Evolutionary conservation across 441 rosid genomes (phyloP).

Genomic region (Flueggea neowawraea): DNA sequence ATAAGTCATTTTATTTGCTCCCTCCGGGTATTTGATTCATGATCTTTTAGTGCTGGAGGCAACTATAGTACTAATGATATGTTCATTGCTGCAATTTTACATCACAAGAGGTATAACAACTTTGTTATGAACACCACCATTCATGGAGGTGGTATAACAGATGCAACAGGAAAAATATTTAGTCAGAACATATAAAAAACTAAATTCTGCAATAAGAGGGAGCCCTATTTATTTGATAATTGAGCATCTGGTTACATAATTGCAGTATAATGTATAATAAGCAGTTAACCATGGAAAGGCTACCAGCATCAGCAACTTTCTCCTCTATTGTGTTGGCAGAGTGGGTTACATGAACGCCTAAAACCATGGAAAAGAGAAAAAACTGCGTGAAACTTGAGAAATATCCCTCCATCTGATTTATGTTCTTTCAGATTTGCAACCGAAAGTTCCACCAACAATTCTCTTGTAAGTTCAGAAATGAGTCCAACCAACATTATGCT

Average conservation of each 20-base stretch:
- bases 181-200: too few species aligned
- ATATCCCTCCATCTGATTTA: background rate
- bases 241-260: background rate
- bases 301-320: background rate
- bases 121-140: too few species aligned
- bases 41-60: too few species aligned
- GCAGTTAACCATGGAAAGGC: background rate
- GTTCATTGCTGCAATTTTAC: too few species aligned
- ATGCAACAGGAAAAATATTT: too few species aligned
- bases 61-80: too few species aligned
- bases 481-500: constrained; percentile 37
- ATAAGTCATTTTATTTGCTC: too few species aligned
- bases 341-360: too few species aligned
- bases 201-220: background rate
- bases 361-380: background rate
- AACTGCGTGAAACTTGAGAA: background rate
- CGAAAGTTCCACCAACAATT: background rate
- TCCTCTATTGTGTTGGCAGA: too few species aligned
- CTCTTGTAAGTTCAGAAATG: background rate
- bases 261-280: background rate
- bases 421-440: background rate
- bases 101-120: too few species aligned
- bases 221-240: background rate
- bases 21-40: too few species aligned
- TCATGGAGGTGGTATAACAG: too few species aligned